Conservation (phyloP, 2,329 filamentous ascomycete genomes). For the Sporothrix pallida region DNA sequence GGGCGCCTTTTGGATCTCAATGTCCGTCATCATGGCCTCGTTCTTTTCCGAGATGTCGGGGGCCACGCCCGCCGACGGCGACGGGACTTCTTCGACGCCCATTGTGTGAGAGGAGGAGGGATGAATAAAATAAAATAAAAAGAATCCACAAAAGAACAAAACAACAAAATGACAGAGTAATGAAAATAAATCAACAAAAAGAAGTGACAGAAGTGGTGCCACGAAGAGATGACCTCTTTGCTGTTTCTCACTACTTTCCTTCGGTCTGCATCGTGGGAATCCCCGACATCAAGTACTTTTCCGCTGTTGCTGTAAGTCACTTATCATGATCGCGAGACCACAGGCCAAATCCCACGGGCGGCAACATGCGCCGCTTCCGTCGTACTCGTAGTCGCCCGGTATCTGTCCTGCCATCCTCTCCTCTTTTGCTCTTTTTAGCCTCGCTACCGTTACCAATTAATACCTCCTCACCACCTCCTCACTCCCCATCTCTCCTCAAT, state of each 20-base stretch:
- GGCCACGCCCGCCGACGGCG: not conserved
- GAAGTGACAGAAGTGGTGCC: not conserved
- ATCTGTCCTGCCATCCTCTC: not conserved
- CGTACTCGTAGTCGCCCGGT: not conserved
- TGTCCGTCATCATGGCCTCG: slow-evolving; percentile 16
- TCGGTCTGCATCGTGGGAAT: not conserved
- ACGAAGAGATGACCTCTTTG: slow-evolving; percentile 1
- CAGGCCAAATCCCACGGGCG: not conserved
- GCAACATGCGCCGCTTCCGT: not conserved
- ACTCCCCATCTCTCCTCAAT: not conserved
- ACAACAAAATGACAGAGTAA: not conserved
- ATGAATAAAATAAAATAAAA: too few species aligned
- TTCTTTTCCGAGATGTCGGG: not conserved
- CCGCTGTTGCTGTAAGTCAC: not conserved
- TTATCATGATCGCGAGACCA: not conserved
- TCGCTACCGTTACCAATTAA: too few species aligned
- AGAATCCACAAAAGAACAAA: not conserved
- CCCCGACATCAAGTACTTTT: slow-evolving; percentile 14
- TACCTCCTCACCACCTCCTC: too few species aligned
- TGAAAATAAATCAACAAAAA: not conserved
- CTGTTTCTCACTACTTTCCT: not conserved
- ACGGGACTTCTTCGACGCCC: not conserved
- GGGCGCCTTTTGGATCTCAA: slow-evolving; percentile 18
- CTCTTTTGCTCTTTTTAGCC: too few species aligned
- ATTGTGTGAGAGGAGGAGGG: not conserved